These are phyloP conservation scores for Saccharomycopsis microspora DNA, from an alignment of 805 yeast genomes.

Conservation along the genomic window DNA sequence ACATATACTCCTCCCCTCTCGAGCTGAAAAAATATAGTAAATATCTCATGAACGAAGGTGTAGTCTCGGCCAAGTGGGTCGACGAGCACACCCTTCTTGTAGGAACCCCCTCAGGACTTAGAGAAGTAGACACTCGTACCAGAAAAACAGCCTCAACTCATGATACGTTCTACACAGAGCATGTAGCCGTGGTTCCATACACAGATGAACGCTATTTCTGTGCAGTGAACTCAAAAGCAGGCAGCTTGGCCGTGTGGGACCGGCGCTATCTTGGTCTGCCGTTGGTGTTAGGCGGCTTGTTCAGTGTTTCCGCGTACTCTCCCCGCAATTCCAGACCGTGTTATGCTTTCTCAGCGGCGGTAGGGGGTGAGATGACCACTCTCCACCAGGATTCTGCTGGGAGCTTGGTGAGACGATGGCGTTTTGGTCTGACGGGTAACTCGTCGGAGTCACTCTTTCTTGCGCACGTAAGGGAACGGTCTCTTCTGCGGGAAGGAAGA, in stretches of 20 bases:
- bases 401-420: too few relatives aligned
- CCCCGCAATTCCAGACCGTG: conserved; percentile 7
- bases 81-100: conserved; percentile 1
- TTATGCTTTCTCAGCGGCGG: conserved; percentile 9
- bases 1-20: conserved; percentile 7
- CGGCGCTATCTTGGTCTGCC: not conserved
- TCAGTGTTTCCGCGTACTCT: not conserved
- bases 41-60: conserved; percentile 1
- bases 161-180: conserved; percentile 3
- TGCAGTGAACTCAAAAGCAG: conserved; percentile 8
- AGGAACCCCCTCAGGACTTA: conserved; percentile 5
- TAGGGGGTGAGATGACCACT: conserved; percentile 6
- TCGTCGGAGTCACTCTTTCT: too few relatives aligned
- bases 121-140: conserved; percentile 5
- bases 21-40: not conserved
- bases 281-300: conserved; percentile 4
- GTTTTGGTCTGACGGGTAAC: too few relatives aligned
- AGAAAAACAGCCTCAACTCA: not conserved
- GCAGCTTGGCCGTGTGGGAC: conserved; percentile 15
- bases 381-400: conserved; percentile 6
- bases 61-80: conserved; percentile 8
- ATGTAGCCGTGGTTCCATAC: conserved; percentile 12
- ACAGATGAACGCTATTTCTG: conserved; percentile 7
- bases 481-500: too few relatives aligned
- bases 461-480: too few relatives aligned